Evolutionary conservation across 192 early-diverging fungal species (phyloP).

Genomic region (Glomus cerebriforme): DNA sequence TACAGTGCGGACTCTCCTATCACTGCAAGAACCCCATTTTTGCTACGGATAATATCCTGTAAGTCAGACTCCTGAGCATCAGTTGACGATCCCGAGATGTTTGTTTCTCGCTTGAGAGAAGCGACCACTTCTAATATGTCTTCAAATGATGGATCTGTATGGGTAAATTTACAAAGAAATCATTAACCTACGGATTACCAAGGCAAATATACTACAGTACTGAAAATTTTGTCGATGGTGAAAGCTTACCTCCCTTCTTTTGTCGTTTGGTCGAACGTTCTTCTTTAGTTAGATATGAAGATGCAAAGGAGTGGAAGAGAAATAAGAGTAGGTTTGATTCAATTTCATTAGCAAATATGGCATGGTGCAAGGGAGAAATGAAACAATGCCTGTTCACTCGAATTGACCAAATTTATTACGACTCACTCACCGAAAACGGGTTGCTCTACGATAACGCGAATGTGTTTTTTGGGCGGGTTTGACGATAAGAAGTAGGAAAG

Average conservation of each 20-base stretch:
- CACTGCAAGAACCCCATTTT: conserved; percentile 1
- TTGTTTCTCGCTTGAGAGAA: conserved; percentile 1
- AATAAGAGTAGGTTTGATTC: conserved; percentile 11
- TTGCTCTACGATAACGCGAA: conserved; percentile 6
- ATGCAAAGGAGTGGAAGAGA: neutral
- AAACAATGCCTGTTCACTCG: neutral
- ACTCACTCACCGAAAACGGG: conserved; percentile 1
- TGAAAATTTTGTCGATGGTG: neutral
- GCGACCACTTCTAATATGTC: conserved; percentile 11
- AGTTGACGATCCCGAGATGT: neutral
- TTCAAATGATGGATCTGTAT: conserved; percentile 11
- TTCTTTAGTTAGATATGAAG: neutral
- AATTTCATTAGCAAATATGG: neutral
- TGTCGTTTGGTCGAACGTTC: neutral
- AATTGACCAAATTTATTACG: neutral
- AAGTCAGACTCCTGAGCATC: neutral
- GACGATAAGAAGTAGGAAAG: neutral
- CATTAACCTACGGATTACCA: neutral
- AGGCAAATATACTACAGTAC: neutral
- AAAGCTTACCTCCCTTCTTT: conserved; percentile 21
- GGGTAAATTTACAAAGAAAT: conserved; percentile 1
- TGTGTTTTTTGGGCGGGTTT: neutral
- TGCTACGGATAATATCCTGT: neutral
- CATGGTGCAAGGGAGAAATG: neutral
- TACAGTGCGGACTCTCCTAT: neutral